phyloP scores from a whole-genome alignment of 2,329 filamentous ascomycete genomes.

The Paecilomyces variotii region DNA sequence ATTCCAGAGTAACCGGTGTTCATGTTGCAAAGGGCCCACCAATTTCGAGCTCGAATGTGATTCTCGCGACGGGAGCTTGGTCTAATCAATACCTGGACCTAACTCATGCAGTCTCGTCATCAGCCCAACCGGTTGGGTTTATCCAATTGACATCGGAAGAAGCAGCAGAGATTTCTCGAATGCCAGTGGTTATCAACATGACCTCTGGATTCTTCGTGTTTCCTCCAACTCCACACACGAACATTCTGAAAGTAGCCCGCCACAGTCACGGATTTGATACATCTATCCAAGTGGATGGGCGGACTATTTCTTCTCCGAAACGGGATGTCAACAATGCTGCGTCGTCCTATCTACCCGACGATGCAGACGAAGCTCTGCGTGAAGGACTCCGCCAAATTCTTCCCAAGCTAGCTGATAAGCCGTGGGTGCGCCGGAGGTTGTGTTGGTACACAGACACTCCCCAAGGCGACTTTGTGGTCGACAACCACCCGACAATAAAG shows the following conservation, averaged over 20 bases:
- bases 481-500: conserved; percentile 53
- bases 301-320: conserved; percentile 28
- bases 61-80: conserved; percentile 80
- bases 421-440: conserved; percentile 53
- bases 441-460: conserved; percentile 69
- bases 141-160: conserved; percentile 63
- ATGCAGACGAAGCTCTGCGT: conserved; percentile 53
- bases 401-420: conserved; percentile 49
- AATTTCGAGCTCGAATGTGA: conserved; percentile 59
- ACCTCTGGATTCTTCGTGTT: conserved; percentile 41
- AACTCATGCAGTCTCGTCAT: conserved; percentile 62
- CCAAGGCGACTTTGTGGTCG: conserved; percentile 60
- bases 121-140: conserved; percentile 71
- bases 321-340: conserved; percentile 31
- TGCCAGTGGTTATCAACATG: conserved; percentile 51
- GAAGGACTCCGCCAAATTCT: conserved; percentile 52
- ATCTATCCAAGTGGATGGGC: conserved; percentile 13
- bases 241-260: conserved; percentile 56
- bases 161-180: conserved; percentile 50
- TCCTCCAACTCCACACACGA: conserved; percentile 37
- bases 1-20: conserved; percentile 46
- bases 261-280: conserved; percentile 57
- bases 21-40: conserved; percentile 41
- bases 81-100: conserved; percentile 66
- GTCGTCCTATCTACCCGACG: conserved; percentile 30